Percentiles rank a stretch among this genome's conserved stretches.
Conservation (phyloP, 768 basidiomycete genomes). For the Tylopilus rubrobrunneus region DNA sequence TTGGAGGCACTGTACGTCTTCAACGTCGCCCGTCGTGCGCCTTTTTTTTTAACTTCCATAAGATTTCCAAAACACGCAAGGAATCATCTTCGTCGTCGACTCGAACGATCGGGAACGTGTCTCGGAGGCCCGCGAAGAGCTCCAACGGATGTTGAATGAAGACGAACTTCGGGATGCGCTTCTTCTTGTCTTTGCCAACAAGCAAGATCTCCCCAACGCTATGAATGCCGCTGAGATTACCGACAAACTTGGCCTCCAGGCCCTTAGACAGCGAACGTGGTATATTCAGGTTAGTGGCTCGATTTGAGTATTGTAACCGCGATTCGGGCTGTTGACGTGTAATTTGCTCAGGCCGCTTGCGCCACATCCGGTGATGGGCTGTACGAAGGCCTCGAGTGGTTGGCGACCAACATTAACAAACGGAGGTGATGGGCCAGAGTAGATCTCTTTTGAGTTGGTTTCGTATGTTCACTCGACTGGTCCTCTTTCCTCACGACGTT, state of each 20-base stretch:
- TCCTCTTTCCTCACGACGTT: constrained; percentile 58
- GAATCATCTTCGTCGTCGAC: constrained; percentile 99
- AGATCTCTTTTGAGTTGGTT: constrained; percentile 36
- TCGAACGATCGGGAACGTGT: constrained; percentile 99
- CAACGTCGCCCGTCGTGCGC: background rate
- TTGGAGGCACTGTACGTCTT: constrained; percentile 96
- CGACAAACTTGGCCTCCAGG: constrained; percentile 98
- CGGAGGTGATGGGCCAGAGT: constrained; percentile 58
- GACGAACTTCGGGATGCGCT: constrained; percentile 98
- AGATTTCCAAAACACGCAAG: constrained; percentile 99
- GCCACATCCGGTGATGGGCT: constrained; percentile 98
- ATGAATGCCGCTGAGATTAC: constrained; percentile 99
- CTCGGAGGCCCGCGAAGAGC: constrained; percentile 96
- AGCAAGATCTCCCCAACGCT: constrained; percentile 99
- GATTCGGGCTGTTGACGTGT: constrained; percentile 13
- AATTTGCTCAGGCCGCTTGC: constrained; percentile 75
- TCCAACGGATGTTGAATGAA: constrained; percentile 99
- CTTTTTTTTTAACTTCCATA: constrained; percentile 12
- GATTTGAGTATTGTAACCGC: background rate
- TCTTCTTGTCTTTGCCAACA: constrained; percentile 99
- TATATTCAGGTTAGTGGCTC: constrained; percentile 77
- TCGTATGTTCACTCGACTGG: constrained; percentile 45
- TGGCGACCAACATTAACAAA: constrained; percentile 82
- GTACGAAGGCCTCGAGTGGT: constrained; percentile 98
- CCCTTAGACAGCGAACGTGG: constrained; percentile 96